Percentiles rank a stretch among this genome's conserved stretches.
phyloP scores from a whole-genome alignment of 1,139 yeast genomes.

The Protomyces lactucae-debilis region DNA sequence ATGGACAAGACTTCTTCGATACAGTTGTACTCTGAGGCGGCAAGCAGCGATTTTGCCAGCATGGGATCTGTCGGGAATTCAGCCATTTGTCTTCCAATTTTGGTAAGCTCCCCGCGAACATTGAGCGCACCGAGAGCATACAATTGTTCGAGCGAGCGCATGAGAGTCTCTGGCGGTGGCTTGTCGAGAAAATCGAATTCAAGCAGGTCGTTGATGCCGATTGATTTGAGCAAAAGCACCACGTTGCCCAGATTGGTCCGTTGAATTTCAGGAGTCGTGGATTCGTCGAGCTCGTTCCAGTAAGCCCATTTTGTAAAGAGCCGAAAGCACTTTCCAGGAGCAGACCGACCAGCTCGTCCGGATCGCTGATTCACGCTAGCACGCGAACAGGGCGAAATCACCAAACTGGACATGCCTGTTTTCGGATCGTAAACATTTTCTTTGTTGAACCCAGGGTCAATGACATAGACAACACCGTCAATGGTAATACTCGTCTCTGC shows the following conservation, averaged over 20 bases:
- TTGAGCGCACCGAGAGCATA: constrained; percentile 86
- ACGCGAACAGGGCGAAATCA: constrained; percentile 69
- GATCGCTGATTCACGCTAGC: constrained; percentile 81
- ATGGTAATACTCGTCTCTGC: constrained; percentile 80
- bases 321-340: constrained; percentile 76
- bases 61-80: constrained; percentile 91
- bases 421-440: constrained; percentile 70
- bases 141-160: constrained; percentile 69
- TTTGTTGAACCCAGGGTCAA: constrained; percentile 78
- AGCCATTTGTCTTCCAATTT: constrained; percentile 77
- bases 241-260: constrained; percentile 83
- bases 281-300: constrained; percentile 72
- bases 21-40: constrained; percentile 58
- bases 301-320: constrained; percentile 67
- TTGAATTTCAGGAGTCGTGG: constrained; percentile 87
- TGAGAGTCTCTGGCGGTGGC: constrained; percentile 67
- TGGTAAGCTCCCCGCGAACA: constrained; percentile 71
- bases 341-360: constrained; percentile 84
- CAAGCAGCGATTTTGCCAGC: constrained; percentile 68
- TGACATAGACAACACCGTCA: constrained; percentile 70
- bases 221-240: constrained; percentile 78
- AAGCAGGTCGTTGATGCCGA: constrained; percentile 79
- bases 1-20: constrained; percentile 63
- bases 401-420: constrained; percentile 70
- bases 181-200: constrained; percentile 83